A percentile compares a stretch with the other conserved stretches of the same genome.
These are phyloP conservation scores for Russula vinacea DNA, from an alignment of 768 basidiomycete species.

Conservation along the genomic window DNA sequence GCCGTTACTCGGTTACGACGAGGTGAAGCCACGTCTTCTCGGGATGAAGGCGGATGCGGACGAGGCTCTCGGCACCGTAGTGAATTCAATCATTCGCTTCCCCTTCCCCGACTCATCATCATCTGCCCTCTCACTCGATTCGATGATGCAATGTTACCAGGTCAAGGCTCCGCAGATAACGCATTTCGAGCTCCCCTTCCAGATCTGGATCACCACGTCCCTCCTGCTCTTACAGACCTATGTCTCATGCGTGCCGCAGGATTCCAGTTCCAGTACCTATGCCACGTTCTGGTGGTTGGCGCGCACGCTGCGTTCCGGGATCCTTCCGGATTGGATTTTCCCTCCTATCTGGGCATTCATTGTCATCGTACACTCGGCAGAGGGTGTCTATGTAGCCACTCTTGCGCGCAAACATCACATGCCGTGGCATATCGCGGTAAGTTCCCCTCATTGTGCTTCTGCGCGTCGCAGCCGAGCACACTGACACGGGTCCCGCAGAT, in stretches of 20 bases:
- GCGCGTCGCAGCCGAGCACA: constrained; percentile 1
- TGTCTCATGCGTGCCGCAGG: constrained; percentile 34
- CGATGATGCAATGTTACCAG: constrained; percentile 1
- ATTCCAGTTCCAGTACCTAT: constrained; percentile 23
- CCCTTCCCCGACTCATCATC: background rate
- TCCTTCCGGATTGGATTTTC: constrained; percentile 36
- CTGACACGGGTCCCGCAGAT: constrained; percentile 38
- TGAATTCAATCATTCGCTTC: constrained; percentile 1
- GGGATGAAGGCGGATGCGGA: constrained; percentile 80
- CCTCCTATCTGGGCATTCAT: constrained; percentile 38
- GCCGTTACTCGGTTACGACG: constrained; percentile 69
- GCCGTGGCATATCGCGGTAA: constrained; percentile 42
- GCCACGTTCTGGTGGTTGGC: constrained; percentile 35
- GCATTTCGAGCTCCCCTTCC: constrained; percentile 49
- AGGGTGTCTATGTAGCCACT: constrained; percentile 47
- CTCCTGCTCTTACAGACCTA: constrained; percentile 39
- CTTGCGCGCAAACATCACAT: constrained; percentile 54
- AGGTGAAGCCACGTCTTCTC: constrained; percentile 75
- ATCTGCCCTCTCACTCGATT: background rate
- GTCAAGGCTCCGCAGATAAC: constrained; percentile 52
- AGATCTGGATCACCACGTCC: constrained; percentile 32
- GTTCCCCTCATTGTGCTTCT: constrained; percentile 30
- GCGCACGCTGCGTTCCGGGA: constrained; percentile 34
- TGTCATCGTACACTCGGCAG: constrained; percentile 43
- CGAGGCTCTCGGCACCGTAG: constrained; percentile 77